phyloP scores from a whole-genome alignment of 805 yeast genomes.

The Groenewaldozyma salmanticensis region DNA sequence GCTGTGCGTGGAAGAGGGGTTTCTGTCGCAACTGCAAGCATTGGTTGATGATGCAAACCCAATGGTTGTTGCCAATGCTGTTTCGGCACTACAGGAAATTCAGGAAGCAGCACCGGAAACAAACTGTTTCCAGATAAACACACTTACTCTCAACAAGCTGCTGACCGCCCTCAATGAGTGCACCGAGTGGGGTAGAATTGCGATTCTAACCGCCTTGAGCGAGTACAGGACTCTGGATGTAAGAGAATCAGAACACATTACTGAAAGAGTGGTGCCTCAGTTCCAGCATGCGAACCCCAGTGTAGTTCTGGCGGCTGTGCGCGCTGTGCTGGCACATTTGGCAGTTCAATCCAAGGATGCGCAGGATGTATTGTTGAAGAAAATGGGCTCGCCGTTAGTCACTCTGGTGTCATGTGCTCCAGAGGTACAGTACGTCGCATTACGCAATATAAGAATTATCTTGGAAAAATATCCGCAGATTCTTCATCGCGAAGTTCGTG shows the following conservation, averaged over 20 bases:
- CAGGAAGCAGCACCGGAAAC: constrained; percentile 53
- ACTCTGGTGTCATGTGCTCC: constrained; percentile 83
- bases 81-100: constrained; percentile 77
- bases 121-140: constrained; percentile 34
- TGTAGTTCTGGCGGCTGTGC: constrained; percentile 78
- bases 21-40: constrained; percentile 54
- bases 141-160: constrained; percentile 41
- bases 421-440: constrained; percentile 89
- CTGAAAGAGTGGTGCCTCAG: constrained; percentile 88
- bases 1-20: constrained; percentile 80
- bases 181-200: constrained; percentile 97
- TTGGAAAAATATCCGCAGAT: constrained; percentile 81
- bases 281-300: constrained; percentile 95
- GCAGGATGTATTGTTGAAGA: constrained; percentile 43
- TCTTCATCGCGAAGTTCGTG: constrained; percentile 69
- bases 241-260: constrained; percentile 70
- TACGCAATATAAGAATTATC: constrained; percentile 82
- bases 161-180: constrained; percentile 87
- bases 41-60: constrained; percentile 84
- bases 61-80: constrained; percentile 94
- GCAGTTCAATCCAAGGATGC: constrained; percentile 29
- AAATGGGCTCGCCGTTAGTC: constrained; percentile 76
- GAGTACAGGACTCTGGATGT: constrained; percentile 50
- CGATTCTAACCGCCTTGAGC: constrained; percentile 72
- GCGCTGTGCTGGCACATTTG: constrained; percentile 62